These are phyloP conservation scores for Xylaria sp. DNA, from an alignment of 2,329 filamentous ascomycete genomes.

Conservation along the genomic window DNA sequence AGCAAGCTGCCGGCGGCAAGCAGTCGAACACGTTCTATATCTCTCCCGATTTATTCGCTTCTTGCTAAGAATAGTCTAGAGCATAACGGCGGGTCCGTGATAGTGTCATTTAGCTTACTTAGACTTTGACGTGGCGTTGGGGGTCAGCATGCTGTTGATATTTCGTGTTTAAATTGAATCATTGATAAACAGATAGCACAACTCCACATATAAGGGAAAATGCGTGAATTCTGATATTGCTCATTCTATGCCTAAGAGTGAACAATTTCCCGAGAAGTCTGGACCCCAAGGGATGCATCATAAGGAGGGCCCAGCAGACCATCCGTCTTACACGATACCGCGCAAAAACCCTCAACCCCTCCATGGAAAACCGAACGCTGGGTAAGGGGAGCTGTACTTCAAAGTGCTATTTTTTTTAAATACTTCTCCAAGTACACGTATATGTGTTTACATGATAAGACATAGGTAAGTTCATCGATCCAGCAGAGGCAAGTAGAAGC, in stretches of 20 bases:
- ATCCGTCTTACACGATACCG: neutral
- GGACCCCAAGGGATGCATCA: neutral
- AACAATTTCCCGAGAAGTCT: neutral
- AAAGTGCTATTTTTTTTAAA: neutral
- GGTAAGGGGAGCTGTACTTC: neutral
- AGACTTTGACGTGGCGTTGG: conserved; percentile 8
- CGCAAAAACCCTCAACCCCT: neutral
- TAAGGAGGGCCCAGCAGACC: neutral
- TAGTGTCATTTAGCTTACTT: neutral
- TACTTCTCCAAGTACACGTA: neutral
- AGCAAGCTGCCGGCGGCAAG: conserved; percentile 26
- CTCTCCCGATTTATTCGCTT: conserved; percentile 35
- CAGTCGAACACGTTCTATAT: conserved; percentile 35
- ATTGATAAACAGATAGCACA: neutral
- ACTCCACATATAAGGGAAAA: neutral
- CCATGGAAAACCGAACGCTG: neutral
- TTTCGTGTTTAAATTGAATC: neutral
- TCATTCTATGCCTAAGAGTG: neutral
- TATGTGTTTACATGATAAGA: neutral
- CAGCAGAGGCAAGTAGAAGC: neutral
- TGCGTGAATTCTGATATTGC: neutral
- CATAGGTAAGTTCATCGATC: neutral
- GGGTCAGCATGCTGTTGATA: neutral
- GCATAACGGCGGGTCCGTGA: neutral
- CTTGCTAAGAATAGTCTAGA: neutral